Percentiles rank a stretch among this genome's conserved stretches.
Evolutionary conservation across 2,329 filamentous ascomycete genomes (phyloP).

Genomic region (Pseudofabraea citricarpa): DNA sequence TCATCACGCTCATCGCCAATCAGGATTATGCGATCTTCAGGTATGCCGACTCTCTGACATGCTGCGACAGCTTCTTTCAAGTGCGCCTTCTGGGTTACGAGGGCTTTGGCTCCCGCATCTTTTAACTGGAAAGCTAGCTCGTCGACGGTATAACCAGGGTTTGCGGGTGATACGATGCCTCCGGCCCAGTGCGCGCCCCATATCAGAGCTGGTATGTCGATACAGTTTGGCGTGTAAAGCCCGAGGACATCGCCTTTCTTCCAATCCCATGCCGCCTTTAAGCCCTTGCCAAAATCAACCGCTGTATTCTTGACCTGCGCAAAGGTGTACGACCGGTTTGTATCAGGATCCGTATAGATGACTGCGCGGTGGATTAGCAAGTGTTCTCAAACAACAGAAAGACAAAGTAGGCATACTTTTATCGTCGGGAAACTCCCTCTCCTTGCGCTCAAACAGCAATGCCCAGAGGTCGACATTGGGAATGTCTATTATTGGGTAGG

Average conservation of each 20-base stretch:
- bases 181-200: slow-evolving; percentile 83
- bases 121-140: slow-evolving; percentile 83
- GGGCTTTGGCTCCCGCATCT: slow-evolving; percentile 68
- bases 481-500: slow-evolving; percentile 47
- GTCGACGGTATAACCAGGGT: slow-evolving; percentile 78
- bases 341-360: slow-evolving; percentile 73
- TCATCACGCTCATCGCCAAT: slow-evolving; percentile 66
- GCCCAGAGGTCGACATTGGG: slow-evolving; percentile 75
- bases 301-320: slow-evolving; percentile 60
- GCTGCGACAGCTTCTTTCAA: slow-evolving; percentile 63
- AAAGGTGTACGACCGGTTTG: slow-evolving; percentile 65
- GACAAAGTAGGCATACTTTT: slow-evolving; percentile 51
- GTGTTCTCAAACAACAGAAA: no score
- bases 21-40: slow-evolving; percentile 67
- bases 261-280: slow-evolving; percentile 73
- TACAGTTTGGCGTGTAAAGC: slow-evolving; percentile 79
- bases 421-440: slow-evolving; percentile 62
- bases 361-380: slow-evolving; percentile 41
- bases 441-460: slow-evolving; percentile 67
- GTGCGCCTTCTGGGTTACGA: slow-evolving; percentile 68
- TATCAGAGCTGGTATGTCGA: slow-evolving; percentile 74
- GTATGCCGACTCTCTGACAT: slow-evolving; percentile 64
- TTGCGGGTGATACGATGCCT: slow-evolving; percentile 77
- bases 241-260: slow-evolving; percentile 77
- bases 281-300: slow-evolving; percentile 72